phyloP scores from a whole-genome alignment of 2,329 filamentous ascomycete species.

The Diaporthe sp. region DNA sequence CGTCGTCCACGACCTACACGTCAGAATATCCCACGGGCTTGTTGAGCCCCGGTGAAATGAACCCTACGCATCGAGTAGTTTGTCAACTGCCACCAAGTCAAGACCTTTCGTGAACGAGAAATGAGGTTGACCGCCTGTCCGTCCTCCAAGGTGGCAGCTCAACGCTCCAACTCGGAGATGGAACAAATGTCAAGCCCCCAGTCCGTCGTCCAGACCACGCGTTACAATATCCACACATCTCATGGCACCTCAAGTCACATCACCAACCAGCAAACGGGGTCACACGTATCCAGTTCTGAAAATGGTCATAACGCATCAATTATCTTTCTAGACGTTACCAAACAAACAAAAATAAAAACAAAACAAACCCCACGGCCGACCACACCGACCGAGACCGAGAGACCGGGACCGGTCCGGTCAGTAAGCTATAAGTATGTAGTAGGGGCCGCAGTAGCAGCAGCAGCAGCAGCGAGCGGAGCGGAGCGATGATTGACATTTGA shows the following conservation, averaged over 20 bases:
- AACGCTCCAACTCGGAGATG: no score
- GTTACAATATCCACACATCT: neutral
- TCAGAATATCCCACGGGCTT: no score
- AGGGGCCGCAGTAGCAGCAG: neutral
- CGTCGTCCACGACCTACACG: no score
- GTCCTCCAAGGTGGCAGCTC: no score
- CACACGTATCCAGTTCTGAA: neutral
- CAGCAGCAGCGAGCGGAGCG: neutral
- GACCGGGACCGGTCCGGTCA: neutral
- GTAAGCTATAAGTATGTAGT: neutral
- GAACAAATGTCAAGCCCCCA: no score
- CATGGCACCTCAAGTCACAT: neutral
- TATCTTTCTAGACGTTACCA: constrained; percentile 16
- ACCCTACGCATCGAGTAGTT: no score
- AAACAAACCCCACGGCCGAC: neutral
- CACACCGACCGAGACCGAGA: neutral
- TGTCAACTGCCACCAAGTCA: no score
- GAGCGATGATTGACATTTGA: neutral
- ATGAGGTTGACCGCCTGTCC: no score
- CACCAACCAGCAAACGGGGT: no score
- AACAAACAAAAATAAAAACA: neutral
- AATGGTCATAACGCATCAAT: constrained; percentile 30
- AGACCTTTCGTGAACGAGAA: no score
- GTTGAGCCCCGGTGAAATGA: no score
- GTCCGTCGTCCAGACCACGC: neutral